Evolutionary conservation across 257 asterid genomes (phyloP).

Genomic region (Solanum stenotomum): DNA sequence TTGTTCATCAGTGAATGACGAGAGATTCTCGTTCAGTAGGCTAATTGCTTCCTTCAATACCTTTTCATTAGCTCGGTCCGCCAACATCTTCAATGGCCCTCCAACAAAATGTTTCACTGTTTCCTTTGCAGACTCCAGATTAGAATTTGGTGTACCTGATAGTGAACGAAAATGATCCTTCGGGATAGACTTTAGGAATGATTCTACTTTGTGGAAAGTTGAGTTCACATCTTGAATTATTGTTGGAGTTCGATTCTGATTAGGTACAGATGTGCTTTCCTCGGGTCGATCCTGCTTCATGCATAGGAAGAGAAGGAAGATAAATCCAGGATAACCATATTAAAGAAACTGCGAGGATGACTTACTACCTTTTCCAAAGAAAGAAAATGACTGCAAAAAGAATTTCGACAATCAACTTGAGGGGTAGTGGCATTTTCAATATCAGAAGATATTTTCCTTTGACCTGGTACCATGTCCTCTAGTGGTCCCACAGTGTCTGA

Average conservation of each 20-base stretch:
- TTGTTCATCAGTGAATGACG: not conserved
- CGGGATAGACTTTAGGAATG: not conserved
- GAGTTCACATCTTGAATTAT: not conserved
- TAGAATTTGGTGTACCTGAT: not conserved
- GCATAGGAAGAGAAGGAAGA: not conserved
- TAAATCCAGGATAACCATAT: not conserved
- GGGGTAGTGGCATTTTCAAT: not conserved
- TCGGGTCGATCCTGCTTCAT: not conserved
- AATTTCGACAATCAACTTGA: not conserved
- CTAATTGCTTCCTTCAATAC: not conserved
- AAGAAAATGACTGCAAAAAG: not conserved
- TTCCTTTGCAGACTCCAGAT: not conserved
- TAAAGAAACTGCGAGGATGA: not conserved
- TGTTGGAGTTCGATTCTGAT: not conserved
- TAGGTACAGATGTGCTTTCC: not conserved
- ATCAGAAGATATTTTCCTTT: not conserved
- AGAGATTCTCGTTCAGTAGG: not conserved
- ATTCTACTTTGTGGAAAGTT: not conserved
- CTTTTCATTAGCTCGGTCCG: not conserved
- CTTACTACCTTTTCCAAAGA: not conserved
- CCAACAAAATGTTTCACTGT: not conserved
- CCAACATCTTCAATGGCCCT: not conserved
- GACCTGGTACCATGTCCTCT: not conserved
- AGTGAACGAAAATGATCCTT: not conserved
- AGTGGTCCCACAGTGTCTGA: not conserved